Evolutionary conservation across 345 rosid genomes (phyloP), one percentile per base, ranked within the genome.

Genomic region (Aquilaria malaccensis): DNA sequence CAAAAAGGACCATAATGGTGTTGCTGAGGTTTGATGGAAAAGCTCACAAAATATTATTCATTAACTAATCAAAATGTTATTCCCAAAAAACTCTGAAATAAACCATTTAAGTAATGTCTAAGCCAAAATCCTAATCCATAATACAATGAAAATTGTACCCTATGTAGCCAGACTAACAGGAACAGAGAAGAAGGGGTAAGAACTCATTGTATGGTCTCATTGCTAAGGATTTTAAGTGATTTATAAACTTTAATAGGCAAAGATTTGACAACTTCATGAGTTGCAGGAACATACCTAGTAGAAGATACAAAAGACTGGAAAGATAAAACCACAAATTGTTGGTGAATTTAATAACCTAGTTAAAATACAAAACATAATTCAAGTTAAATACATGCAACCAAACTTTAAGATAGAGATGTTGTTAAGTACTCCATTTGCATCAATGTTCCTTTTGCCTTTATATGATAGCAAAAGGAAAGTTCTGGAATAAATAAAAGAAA

Each of bases 331-430:
- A 80, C 86, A 55, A 97, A 94, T 72, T 94, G 99, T 83, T 94
- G 97, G 74, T 90, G 96, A 76, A 94, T 88, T 76, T 94, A 97
- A 84, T 94, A 74, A 90, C 99, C 99, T 94, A 78, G 66, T 67
- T 64, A 76, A 70, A 55, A 43, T 52, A 72, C 30, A 46, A 32
- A 59, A 30, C 55, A 67, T 55, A 9, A 50, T 49, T 67, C 66
- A 80, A 75, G 70, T 66, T 65, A 72, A 47, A 73, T 13, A 67
- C 61, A 73, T 22, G 22, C 22, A 22, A 22, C 22, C 22, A 22
- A 22, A 22, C 22, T 22, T 22, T 22, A 22, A 22, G 22, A 22
- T 22, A 22, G 22, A 22, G 22, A 22, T 22, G 22, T 22, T 22
- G 22, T 22, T 22, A 22, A 22, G 22, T 22, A 22, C 22, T 22